Evolutionary conservation across 148 eudicot species (phyloP).

Genomic region (Gaultheria prostrata): DNA sequence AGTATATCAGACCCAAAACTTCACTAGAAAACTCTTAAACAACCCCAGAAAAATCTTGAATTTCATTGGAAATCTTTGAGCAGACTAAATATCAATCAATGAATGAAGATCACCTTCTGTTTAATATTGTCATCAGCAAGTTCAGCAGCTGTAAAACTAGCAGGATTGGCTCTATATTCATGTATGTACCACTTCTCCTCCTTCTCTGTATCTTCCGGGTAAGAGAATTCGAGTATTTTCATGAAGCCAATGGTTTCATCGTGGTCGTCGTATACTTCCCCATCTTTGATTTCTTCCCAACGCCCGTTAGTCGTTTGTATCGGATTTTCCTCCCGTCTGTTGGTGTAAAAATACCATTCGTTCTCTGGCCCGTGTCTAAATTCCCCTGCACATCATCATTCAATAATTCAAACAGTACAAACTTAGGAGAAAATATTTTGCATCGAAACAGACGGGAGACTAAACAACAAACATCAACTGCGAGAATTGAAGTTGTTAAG

Average conservation of each 20-base stretch:
- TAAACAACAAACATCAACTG: not conserved
- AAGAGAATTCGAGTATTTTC: not conserved
- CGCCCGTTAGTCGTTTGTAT: not conserved
- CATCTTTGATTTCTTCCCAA: not conserved
- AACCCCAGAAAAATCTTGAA: not conserved
- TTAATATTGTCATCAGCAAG: not conserved
- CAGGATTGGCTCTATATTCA: not conserved
- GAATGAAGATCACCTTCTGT: not conserved
- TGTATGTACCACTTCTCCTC: not conserved
- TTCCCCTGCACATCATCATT: conserved; percentile 1
- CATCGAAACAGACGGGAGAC: no score
- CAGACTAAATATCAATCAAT: not conserved
- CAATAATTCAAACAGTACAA: not conserved
- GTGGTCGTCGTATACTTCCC: not conserved
- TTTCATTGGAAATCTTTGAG: not conserved
- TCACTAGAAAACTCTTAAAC: not conserved
- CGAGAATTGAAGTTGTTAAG: no score
- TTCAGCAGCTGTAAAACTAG: not conserved
- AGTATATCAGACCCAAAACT: not conserved
- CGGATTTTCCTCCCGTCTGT: not conserved
- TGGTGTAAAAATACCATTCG: not conserved
- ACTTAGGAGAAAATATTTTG: no score
- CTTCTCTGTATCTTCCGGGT: not conserved
- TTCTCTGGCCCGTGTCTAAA: not conserved
- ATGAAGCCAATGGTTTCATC: not conserved